A percentile compares a stretch with the other conserved stretches of the same genome.
These are phyloP conservation scores for Lipomyces yamadae DNA, from an alignment of 805 yeast genomes.

Conservation along the genomic window DNA sequence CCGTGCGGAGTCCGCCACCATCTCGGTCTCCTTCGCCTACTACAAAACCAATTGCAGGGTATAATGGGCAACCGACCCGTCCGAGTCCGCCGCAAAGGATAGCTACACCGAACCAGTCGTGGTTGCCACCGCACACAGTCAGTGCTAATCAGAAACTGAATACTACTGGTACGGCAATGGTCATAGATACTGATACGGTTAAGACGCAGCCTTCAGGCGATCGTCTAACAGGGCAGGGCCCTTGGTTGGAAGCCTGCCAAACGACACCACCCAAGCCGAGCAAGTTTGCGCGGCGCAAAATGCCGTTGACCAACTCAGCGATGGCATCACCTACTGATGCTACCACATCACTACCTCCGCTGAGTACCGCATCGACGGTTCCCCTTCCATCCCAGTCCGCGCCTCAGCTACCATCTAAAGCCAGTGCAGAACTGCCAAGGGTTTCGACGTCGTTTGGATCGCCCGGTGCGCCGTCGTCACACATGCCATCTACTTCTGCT, in stretches of 20 bases:
- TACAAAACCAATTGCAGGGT: background rate
- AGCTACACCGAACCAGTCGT: background rate
- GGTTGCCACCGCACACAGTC: background rate
- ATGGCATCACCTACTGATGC: background rate
- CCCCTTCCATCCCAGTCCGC: conserved; percentile 12
- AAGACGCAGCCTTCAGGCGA: background rate
- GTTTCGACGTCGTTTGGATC: background rate
- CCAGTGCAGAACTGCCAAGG: background rate
- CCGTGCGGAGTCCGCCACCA: conserved; percentile 4
- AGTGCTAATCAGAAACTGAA: background rate
- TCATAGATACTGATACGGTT: background rate
- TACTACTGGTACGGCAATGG: background rate
- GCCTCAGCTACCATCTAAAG: background rate
- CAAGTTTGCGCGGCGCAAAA: conserved; percentile 10
- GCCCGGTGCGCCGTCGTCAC: conserved; percentile 5
- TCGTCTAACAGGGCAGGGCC: background rate
- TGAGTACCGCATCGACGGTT: background rate
- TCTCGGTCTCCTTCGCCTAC: conserved; percentile 25
- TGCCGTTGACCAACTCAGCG: background rate
- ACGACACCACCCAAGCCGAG: conserved; percentile 6
- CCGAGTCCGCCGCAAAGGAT: too few relatives aligned
- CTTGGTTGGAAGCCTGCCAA: background rate
- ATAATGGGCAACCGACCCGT: background rate
- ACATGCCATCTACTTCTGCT: background rate
- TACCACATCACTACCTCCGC: background rate